phyloP scores from a whole-genome alignment of 2,329 filamentous ascomycete genomes.

The Alternaria infectoria region DNA sequence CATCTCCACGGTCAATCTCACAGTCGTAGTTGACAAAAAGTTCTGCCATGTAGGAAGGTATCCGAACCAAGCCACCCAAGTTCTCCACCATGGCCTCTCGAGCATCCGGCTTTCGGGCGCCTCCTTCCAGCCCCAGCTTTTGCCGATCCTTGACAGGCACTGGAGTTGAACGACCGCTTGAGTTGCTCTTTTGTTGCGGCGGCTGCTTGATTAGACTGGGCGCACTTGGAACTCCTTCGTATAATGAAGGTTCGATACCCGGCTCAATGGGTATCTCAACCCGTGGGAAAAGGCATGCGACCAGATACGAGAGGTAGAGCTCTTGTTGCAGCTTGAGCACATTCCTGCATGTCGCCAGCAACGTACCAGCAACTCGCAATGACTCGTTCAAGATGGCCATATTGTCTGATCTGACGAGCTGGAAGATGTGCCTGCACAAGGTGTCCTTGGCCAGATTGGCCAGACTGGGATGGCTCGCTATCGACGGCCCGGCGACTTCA shows the following conservation, averaged over 20 bases:
- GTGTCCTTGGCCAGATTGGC: constrained; percentile 90
- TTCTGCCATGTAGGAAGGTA: constrained; percentile 93
- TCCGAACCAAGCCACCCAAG: constrained; percentile 86
- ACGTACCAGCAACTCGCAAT: constrained; percentile 85
- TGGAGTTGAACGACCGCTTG: constrained; percentile 85
- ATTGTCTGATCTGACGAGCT: constrained; percentile 94
- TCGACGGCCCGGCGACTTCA: constrained; percentile 93
- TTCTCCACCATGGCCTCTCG: constrained; percentile 98
- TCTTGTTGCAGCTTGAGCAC: constrained; percentile 97
- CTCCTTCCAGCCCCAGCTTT: constrained; percentile 89
- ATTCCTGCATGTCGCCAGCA: constrained; percentile 86
- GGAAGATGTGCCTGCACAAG: constrained; percentile 91
- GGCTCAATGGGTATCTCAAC: constrained; percentile 91
- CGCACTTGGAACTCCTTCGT: constrained; percentile 89
- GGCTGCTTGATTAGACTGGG: constrained; percentile 83
- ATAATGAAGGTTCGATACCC: constrained; percentile 88
- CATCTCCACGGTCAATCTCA: constrained; percentile 85
- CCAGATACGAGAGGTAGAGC: constrained; percentile 90
- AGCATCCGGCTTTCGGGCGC: constrained; percentile 89
- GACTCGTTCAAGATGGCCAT: constrained; percentile 94
- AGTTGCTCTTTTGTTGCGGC: constrained; percentile 65
- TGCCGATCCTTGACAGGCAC: constrained; percentile 91
- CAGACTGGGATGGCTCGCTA: constrained; percentile 87
- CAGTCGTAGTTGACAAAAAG: constrained; percentile 99
- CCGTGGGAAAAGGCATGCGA: constrained; percentile 91